phyloP scores from a whole-genome alignment of 306 rosid species.

The Prunus kanzakura region DNA sequence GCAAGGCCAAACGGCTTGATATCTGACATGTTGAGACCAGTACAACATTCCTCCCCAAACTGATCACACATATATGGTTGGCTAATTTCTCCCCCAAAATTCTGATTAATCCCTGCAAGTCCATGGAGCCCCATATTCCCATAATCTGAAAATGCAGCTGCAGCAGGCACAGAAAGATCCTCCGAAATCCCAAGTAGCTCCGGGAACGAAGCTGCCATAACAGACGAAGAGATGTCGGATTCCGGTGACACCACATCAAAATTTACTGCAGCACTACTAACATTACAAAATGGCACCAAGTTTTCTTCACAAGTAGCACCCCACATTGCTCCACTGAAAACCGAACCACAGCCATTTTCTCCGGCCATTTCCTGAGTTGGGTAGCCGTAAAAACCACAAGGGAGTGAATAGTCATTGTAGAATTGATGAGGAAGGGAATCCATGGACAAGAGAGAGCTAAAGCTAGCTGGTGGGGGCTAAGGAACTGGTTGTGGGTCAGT shows the following conservation, averaged over 20 bases:
- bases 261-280: constrained; percentile 12
- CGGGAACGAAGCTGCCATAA: constrained; percentile 29
- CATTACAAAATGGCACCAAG: constrained; percentile 37
- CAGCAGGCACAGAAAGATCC: constrained; percentile 28
- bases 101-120: constrained; percentile 25
- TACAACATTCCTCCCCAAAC: constrained; percentile 49
- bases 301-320: constrained; percentile 32
- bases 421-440: constrained; percentile 47
- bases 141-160: constrained; percentile 29
- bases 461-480: constrained; percentile 8
- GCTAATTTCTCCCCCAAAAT: constrained; percentile 31
- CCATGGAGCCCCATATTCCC: constrained; percentile 32
- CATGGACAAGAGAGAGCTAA: constrained; percentile 37
- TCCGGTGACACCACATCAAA: constrained; percentile 7
- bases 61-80: constrained; percentile 12
- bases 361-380: constrained; percentile 7
- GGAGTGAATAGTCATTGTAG: constrained; percentile 44
- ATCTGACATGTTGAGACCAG: constrained; percentile 41
- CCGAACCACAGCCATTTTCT: neutral
- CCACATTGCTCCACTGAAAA: constrained; percentile 36
- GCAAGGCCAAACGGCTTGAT: constrained; percentile 38
- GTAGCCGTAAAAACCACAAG: constrained; percentile 25
- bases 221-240: constrained; percentile 22
- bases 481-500: neutral
- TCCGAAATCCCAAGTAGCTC: constrained; percentile 36